Base-by-base conservation (phyloP, 805 yeast species). In the Suhomyces xylopsoci region DNA sequence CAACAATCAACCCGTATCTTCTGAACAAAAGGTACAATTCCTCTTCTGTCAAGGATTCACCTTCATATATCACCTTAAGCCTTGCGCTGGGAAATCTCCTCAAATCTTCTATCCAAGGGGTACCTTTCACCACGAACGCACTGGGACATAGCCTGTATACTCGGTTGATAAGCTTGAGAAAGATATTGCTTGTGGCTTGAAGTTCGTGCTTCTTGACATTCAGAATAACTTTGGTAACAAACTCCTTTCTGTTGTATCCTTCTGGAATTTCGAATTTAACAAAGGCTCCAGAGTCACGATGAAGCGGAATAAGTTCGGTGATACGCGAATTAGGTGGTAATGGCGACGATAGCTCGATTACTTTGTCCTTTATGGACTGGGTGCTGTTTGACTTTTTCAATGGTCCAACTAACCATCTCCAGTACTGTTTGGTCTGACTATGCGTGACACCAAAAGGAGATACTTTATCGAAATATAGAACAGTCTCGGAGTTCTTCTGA, bases 61-160 rank as follows among this genome's bases (percentile, higher is more conserved):
- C 97, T 58, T 87, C 90, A 64, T 87, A 92, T 25, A 78, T 76
- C 5, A 93, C 83, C 51, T 81, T 79, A 22, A 94, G 69, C 12
- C 76, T 75, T 7, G 78, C 70, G 50, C 87, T 83, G 7, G 96
- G 96, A 57, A 79, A 81, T 55, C 97, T 73, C 60, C 89, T 81
- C 66, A 94, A 74, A 65, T 94, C 99, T 70, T 93, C 98, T 55
- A 94, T 87, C 97, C 97, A 93, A 0, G 99, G 99, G 1, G 81
- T 76, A 55, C 99, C 99, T 60, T 87, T 85, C 0, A 94, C 97
- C 0, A 88, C 84, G 62, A 78, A 85, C 50, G 80, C 86, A 54
- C 74, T 71, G 2, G 86, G 87, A 52, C 69, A 73, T 1, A 61
- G 54, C 15, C 58, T 60, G 44, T 55, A 59, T 1, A 63, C 4